These are phyloP conservation scores for Brachypodium distachyon DNA, from an alignment of 202 grass and related monocot species.

Conservation along the genomic window DNA sequence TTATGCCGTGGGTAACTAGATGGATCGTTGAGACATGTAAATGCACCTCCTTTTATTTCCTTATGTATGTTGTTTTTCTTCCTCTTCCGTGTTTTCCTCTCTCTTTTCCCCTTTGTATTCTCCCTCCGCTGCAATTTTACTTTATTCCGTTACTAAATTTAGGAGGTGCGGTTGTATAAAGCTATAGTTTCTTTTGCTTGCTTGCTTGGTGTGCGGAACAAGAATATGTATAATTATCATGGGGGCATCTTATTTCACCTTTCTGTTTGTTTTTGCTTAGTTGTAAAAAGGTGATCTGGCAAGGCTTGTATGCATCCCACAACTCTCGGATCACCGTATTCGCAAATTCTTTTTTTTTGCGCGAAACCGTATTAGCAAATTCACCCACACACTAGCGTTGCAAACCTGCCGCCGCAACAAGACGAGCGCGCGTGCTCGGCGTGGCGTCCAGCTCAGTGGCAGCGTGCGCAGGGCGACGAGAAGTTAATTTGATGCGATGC, in stretches of 20 bases:
- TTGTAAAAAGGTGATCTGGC: slow-evolving; percentile 15
- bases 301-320: slow-evolving; percentile 13
- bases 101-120: too few species aligned
- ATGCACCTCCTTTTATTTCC: background rate
- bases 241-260: slow-evolving; percentile 32
- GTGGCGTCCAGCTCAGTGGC: too few species aligned
- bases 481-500: too few species aligned
- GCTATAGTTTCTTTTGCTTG: background rate
- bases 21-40: slow-evolving; percentile 25
- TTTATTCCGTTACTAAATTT: too few species aligned
- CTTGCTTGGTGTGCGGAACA: slow-evolving; percentile 42
- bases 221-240: slow-evolving; percentile 54
- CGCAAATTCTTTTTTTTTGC: too few species aligned
- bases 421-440: too few species aligned
- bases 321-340: too few species aligned
- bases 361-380: too few species aligned
- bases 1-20: too few species aligned
- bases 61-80: background rate
- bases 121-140: too few species aligned
- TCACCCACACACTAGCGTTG: background rate
- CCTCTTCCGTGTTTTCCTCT: background rate
- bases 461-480: too few species aligned
- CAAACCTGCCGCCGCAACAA: too few species aligned
- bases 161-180: slow-evolving; percentile 24
- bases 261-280: slow-evolving; percentile 9